A percentile compares a stretch with the other conserved stretches of the same genome.
phyloP scores from a whole-genome alignment of 805 yeast species.

The Candida sphagnicola region DNA sequence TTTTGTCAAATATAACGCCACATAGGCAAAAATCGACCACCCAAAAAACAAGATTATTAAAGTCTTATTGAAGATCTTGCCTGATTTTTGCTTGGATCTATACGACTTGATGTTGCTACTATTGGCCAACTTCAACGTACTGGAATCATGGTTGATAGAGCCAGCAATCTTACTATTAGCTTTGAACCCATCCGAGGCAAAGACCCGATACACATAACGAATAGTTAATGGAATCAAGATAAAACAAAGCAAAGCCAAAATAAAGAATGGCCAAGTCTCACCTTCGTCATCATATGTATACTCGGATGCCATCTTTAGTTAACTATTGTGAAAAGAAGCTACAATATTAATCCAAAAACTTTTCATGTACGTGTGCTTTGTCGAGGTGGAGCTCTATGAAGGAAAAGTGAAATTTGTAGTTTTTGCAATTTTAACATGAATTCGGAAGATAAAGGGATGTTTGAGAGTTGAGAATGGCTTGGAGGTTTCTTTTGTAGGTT shows the following conservation, averaged over 20 bases:
- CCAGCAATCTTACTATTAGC: constrained; percentile 25
- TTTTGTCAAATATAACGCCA: constrained; percentile 35
- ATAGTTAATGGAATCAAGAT: constrained; percentile 64
- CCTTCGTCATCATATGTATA: constrained; percentile 85
- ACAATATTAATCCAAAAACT: background rate
- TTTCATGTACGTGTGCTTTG: constrained; percentile 6
- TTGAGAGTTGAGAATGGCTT: background rate
- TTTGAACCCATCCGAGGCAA: constrained; percentile 15
- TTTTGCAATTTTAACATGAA: too few relatives aligned
- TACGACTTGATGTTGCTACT: constrained; percentile 18
- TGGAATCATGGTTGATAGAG: constrained; percentile 27
- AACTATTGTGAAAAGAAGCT: background rate
- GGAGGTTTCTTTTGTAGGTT: background rate
- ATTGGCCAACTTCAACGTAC: constrained; percentile 31
- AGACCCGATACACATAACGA: constrained; percentile 18
- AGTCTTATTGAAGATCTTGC: constrained; percentile 34
- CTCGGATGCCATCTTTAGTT: constrained; percentile 27
- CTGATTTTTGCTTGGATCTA: constrained; percentile 22
- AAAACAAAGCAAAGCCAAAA: constrained; percentile 65
- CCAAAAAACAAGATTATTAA: constrained; percentile 42
- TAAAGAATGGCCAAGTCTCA: constrained; percentile 92
- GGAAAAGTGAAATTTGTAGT: too few relatives aligned
- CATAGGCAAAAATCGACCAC: constrained; percentile 53
- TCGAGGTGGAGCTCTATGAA: constrained; percentile 1
- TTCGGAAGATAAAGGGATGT: background rate